A percentile compares a stretch with the other conserved stretches of the same genome.
Conservation (phyloP, 2,329 filamentous ascomycete genomes). For the Plectosphaerella sp. region DNA sequence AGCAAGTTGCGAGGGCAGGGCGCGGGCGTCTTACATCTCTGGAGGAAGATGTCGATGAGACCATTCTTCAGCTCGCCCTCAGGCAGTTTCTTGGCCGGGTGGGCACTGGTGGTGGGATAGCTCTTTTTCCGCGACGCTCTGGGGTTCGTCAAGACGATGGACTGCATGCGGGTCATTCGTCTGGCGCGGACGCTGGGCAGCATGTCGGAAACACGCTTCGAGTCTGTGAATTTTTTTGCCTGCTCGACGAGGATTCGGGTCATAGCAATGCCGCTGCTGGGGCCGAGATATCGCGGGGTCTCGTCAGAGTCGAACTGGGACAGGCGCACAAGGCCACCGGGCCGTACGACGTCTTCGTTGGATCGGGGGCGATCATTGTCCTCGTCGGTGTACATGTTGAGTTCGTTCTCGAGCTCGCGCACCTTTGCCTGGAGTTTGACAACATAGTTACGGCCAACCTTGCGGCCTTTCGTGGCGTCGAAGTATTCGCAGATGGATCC, state of each 20-base stretch:
- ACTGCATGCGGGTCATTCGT: conserved; percentile 55
- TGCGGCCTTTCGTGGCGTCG: conserved; percentile 80
- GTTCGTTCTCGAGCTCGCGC: conserved; percentile 73
- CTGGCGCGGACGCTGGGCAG: conserved; percentile 68
- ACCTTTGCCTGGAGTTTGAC: conserved; percentile 87
- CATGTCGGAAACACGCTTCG: conserved; percentile 86
- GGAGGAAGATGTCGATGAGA: conserved; percentile 79
- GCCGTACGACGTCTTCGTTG: conserved; percentile 80
- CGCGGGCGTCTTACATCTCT: conserved; percentile 60
- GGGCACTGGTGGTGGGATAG: conserved; percentile 84
- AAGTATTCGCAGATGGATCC: conserved; percentile 93
- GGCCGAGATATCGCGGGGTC: conserved; percentile 80
- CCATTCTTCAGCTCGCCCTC: conserved; percentile 69
- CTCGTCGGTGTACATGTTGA: conserved; percentile 73
- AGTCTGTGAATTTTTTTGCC: conserved; percentile 88
- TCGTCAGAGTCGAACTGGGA: conserved; percentile 71
- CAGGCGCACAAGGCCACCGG: conserved; percentile 79
- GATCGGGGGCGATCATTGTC: conserved; percentile 66
- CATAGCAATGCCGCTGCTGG: conserved; percentile 93
- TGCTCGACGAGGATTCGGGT: conserved; percentile 93
- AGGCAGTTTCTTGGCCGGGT: conserved; percentile 72
- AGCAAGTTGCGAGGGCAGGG: conserved; percentile 6
- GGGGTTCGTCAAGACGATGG: conserved; percentile 43
- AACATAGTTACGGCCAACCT: conserved; percentile 88
- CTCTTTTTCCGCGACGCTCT: conserved; percentile 67